phyloP scores from a whole-genome alignment of 805 yeast genomes.

The Candida ulmi region DNA sequence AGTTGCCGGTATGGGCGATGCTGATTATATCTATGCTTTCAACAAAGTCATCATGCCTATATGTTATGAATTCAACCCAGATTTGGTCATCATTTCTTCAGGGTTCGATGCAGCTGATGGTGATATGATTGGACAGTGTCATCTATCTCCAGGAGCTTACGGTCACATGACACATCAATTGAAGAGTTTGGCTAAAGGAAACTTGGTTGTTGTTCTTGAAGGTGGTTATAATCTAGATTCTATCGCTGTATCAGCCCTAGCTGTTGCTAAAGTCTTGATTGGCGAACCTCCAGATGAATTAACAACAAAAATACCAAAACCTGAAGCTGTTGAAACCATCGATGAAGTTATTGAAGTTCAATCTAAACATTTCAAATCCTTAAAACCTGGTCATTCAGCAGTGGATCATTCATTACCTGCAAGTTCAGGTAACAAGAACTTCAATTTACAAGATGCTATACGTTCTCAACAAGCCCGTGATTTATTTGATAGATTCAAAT shows the following conservation, averaged over 20 bases:
- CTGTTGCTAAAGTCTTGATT: conserved; percentile 82
- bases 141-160: conserved; percentile 91
- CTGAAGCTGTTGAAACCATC: conserved; percentile 73
- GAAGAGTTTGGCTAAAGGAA: conserved; percentile 83
- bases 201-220: conserved; percentile 82
- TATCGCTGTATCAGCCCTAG: conserved; percentile 83
- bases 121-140: conserved; percentile 94
- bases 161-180: conserved; percentile 94
- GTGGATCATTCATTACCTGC: conserved; percentile 30
- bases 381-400: conserved; percentile 59
- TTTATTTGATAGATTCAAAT: conserved; percentile 47
- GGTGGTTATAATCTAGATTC: conserved; percentile 96
- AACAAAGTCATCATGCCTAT: conserved; percentile 82
- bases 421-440: conserved; percentile 34
- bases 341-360: conserved; percentile 78
- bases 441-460: conserved; percentile 64
- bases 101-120: conserved; percentile 99
- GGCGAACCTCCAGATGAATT: conserved; percentile 94
- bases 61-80: conserved; percentile 86
- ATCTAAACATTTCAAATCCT: conserved; percentile 80
- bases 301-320: conserved; percentile 57
- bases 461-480: conserved; percentile 63
- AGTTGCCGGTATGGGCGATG: conserved; percentile 86
- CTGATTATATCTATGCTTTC: conserved; percentile 91
- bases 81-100: conserved; percentile 84